Base-by-base conservation (phyloP, 495 filamentous ascomycete genomes). In the Penicillium malachiteum region DNA sequence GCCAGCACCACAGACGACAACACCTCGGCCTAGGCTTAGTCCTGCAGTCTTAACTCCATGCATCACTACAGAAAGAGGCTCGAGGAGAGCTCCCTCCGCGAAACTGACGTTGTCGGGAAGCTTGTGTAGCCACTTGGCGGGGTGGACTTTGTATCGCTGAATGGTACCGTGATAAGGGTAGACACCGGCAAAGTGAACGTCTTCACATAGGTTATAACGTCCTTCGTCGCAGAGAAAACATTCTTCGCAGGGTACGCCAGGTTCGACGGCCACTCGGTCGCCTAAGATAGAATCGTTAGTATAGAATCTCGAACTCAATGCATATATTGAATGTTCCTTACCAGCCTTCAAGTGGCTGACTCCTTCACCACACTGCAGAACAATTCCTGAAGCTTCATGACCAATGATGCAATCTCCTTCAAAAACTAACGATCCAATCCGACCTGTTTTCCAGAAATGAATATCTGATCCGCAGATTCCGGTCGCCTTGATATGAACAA, bases 371-470 rank as follows among this genome's bases (percentile, higher is more conserved):
- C 88, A 78, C 57, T 78, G 79, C 26, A 86, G 73, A 5, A 91
- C 86, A 14, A 82, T 75, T 3, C 88, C 88, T 11, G 86, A 84
- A 17, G 87, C 84, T 71, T 92, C 88, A 63, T 92, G 88, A n/a
- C 88, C 88, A 16, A 91, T 82, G n/a, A 82, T 85, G 26, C 90
- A 73, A 14, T 88, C 87, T 38, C 80, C 78, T 44, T 80, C 81
- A 54, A 87, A 83, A 35, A 86, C 79, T 51, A 91, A 79, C 52
- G 86, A 82, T 16, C 88, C 88, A 58, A 90, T 91, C 60, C 86
- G 84, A 54, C 86, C 89, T 49, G 88, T 84, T 57, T 87, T 87
- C 78, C 88, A 91, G 71, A 91, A 92, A 57, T 87, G 86, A 32
- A 91, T 77, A 67, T 92, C 88, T 0, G 86, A 90, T 14, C 69